Conservation (phyloP, 176 grass and related monocot genomes). For the Tuctoria greenei region DNA sequence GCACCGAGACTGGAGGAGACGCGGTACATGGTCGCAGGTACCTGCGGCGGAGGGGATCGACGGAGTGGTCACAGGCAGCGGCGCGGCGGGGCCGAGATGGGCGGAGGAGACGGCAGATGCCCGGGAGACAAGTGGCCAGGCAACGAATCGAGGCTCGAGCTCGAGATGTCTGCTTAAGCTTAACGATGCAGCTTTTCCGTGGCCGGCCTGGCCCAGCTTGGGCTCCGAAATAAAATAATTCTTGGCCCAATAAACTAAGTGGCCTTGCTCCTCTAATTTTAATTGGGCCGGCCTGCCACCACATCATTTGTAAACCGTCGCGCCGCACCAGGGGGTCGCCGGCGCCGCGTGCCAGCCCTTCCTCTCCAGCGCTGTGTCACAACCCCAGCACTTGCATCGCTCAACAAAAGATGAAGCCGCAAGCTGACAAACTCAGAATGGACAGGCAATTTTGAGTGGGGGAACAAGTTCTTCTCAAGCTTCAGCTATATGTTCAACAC, state of each 20-base stretch:
- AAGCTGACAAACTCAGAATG: no score
- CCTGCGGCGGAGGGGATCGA: background rate
- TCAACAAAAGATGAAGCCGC: no score
- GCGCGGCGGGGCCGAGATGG: conserved; percentile 23
- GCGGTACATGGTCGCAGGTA: conserved; percentile 60
- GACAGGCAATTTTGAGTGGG: no score
- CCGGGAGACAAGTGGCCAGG: conserved; percentile 33
- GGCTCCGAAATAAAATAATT: background rate
- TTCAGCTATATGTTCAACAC: no score
- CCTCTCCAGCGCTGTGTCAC: conserved; percentile 51
- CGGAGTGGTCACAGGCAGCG: conserved; percentile 17
- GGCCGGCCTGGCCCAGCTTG: background rate
- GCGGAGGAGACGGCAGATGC: background rate
- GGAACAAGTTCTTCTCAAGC: no score
- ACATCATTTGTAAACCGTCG: conserved; percentile 22
- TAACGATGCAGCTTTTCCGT: background rate
- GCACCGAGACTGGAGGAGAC: conserved; percentile 59
- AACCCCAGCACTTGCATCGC: no score
- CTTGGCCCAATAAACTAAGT: background rate
- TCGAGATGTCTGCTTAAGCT: background rate
- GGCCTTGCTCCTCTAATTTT: background rate
- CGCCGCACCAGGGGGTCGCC: background rate
- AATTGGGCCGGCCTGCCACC: background rate
- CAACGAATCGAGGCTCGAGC: conserved; percentile 6
- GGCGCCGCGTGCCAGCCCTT: conserved; percentile 37